Percentiles rank a stretch among this genome's conserved stretches.
Evolutionary conservation across 495 filamentous ascomycete species (phyloP).

Genomic region (Aspergillus cristatus): DNA sequence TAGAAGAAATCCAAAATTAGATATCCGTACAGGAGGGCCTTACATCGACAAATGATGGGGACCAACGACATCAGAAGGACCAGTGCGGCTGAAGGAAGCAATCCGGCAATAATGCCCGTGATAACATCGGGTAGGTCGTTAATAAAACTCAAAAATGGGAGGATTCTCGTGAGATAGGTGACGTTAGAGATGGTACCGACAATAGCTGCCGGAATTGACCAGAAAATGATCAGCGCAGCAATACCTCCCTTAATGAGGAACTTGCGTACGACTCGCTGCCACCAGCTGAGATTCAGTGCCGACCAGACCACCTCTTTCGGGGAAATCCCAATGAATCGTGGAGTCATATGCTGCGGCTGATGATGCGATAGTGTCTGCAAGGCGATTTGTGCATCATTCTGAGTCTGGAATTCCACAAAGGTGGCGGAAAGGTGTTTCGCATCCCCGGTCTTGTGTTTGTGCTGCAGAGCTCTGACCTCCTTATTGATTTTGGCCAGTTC

Average conservation of each 20-base stretch:
- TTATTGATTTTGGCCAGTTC: constrained; percentile 63
- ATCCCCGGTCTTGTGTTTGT: constrained; percentile 36
- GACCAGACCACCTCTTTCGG: constrained; percentile 78
- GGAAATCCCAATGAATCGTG: constrained; percentile 68
- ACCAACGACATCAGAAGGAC: constrained; percentile 80
- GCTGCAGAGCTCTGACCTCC: constrained; percentile 56
- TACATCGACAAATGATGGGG: constrained; percentile 71
- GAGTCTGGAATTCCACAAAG: constrained; percentile 77
- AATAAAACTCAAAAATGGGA: constrained; percentile 64
- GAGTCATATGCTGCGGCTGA: constrained; percentile 76
- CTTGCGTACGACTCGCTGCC: constrained; percentile 63
- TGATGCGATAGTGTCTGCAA: constrained; percentile 75
- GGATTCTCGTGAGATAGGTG: constrained; percentile 46
- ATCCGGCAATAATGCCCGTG: constrained; percentile 68
- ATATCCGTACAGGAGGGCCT: constrained; percentile 9
- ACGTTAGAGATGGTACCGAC: constrained; percentile 80
- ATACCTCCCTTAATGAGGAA: constrained; percentile 60
- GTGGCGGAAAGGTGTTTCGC: constrained; percentile 52
- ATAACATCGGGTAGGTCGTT: constrained; percentile 56
- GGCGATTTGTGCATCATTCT: constrained; percentile 72
- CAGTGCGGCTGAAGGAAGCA: constrained; percentile 67
- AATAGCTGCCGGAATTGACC: constrained; percentile 77
- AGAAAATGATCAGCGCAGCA: constrained; percentile 73
- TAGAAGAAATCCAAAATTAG: not conserved
- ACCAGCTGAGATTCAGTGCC: constrained; percentile 73